A percentile compares a stretch with the other conserved stretches of the same genome.
These are phyloP conservation scores for Gomphus bonarii DNA, from an alignment of 1,284 basidiomycete genomes.

Conservation along the genomic window DNA sequence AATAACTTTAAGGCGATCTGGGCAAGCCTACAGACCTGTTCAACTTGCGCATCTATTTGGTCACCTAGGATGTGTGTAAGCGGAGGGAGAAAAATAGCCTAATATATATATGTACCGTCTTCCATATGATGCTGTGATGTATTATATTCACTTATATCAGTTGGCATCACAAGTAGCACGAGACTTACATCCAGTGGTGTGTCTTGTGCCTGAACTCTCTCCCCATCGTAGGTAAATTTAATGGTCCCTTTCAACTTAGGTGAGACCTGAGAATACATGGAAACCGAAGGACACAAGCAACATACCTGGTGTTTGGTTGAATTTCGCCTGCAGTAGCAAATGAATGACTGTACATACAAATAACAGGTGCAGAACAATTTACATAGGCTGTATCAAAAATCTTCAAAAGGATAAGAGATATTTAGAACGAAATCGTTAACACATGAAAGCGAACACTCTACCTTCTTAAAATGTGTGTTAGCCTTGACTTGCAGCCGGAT, in stretches of 20 bases:
- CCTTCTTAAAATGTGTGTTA: conserved; percentile 52
- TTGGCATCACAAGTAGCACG: background rate
- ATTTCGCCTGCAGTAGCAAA: conserved; percentile 35
- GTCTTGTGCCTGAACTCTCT: conserved; percentile 34
- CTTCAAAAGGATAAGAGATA: background rate
- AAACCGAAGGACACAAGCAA: background rate
- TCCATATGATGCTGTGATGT: conserved; percentile 39
- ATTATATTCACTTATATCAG: background rate
- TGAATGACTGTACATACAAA: background rate
- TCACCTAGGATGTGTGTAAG: conserved; percentile 20
- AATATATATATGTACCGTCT: conserved; percentile 25
- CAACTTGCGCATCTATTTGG: conserved; percentile 42
- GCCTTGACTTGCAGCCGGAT: conserved; percentile 58
- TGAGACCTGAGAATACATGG: background rate
- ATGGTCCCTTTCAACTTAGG: conserved; percentile 34
- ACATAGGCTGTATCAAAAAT: background rate
- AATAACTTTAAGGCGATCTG: background rate
- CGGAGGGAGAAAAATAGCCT: background rate
- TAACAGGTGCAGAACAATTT: background rate
- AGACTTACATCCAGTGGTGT: conserved; percentile 40
- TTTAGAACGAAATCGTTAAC: conserved; percentile 32
- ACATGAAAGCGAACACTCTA: conserved; percentile 31
- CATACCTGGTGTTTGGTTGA: conserved; percentile 45
- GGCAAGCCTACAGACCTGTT: conserved; percentile 32
- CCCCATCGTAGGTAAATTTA: conserved; percentile 45